These are phyloP conservation scores for Claviceps pazoutovae DNA, from an alignment of 2,329 filamentous ascomycete species.

Conservation along the genomic window DNA sequence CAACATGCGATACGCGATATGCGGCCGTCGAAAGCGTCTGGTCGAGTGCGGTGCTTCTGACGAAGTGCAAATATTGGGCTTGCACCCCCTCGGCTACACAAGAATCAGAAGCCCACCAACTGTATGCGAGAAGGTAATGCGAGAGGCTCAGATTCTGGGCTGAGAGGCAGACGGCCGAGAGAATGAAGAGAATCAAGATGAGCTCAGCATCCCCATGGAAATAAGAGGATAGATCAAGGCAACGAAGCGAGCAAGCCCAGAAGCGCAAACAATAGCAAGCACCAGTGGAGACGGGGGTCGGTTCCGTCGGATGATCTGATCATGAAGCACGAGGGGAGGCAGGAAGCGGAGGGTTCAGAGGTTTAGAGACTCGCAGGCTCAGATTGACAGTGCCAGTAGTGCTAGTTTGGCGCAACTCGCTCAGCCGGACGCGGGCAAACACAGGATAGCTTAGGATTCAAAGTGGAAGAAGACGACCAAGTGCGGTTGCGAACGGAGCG, in stretches of 20 bases:
- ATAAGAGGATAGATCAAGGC: not conserved
- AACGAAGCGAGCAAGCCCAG: not conserved
- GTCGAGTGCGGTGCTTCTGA: not conserved
- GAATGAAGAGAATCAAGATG: not conserved
- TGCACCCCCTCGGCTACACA: not conserved
- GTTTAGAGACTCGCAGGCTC: not conserved
- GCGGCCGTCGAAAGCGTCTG: not conserved
- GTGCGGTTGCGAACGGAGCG: not conserved
- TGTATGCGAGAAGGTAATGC: not conserved
- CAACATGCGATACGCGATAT: not conserved
- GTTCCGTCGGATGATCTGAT: slow-evolving; percentile 5
- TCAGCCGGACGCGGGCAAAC: not conserved
- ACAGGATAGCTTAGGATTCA: not conserved
- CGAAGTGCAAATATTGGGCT: not conserved
- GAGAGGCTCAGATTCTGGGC: not conserved
- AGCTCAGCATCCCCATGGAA: not conserved
- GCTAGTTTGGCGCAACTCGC: not conserved
- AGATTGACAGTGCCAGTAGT: not conserved
- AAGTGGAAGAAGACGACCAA: not conserved
- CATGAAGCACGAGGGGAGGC: slow-evolving; percentile 2
- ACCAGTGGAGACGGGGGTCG: slow-evolving; percentile 4
- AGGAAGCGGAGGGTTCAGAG: not conserved
- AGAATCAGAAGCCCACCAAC: not conserved
- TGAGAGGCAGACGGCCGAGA: not conserved
- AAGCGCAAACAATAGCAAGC: slow-evolving; percentile 1